These are phyloP conservation scores for Pythium phragmitis DNA, from an alignment of 352 stramenopile species.

Conservation along the genomic window DNA sequence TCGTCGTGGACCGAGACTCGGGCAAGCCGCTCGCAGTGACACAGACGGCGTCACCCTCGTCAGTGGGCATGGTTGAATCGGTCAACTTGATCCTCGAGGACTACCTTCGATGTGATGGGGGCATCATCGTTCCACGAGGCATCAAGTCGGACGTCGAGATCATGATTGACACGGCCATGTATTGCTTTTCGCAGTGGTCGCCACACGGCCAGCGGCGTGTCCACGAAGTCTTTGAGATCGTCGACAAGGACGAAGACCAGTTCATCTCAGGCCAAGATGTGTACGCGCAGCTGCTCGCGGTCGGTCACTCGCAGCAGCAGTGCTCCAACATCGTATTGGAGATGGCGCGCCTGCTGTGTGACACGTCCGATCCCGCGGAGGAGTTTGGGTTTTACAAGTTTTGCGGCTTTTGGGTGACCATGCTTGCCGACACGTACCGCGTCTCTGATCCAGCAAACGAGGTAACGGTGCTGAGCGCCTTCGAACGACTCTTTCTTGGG, in stretches of 20 bases:
- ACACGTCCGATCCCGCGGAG: slow-evolving; percentile 44
- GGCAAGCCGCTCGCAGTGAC: slow-evolving; percentile 40
- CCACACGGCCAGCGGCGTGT: slow-evolving; percentile 32
- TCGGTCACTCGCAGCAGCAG: slow-evolving; percentile 33
- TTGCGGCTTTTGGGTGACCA: slow-evolving; percentile 51
- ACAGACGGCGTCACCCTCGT: slow-evolving; percentile 21
- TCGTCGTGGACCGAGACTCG: slow-evolving; percentile 39
- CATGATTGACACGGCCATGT: slow-evolving; percentile 45
- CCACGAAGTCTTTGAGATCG: slow-evolving; percentile 39
- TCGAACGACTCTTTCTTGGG: slow-evolving; percentile 46
- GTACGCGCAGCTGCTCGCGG: slow-evolving; percentile 38
- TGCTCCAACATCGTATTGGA: slow-evolving; percentile 36
- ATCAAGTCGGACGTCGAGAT: slow-evolving; percentile 63
- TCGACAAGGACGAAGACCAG: slow-evolving; percentile 50
- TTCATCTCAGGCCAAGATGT: slow-evolving; percentile 49
- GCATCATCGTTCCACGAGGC: slow-evolving; percentile 32
- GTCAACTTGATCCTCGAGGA: slow-evolving; percentile 40
- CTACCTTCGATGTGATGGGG: slow-evolving; percentile 35
- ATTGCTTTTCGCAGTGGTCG: slow-evolving; percentile 46
- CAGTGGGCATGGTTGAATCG: slow-evolving; percentile 14
- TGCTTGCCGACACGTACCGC: slow-evolving; percentile 39
- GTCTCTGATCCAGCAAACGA: slow-evolving; percentile 51
- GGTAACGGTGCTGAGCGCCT: slow-evolving; percentile 28
- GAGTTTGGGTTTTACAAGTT: slow-evolving; percentile 56
- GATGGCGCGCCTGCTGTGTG: slow-evolving; percentile 44